phyloP scores from a whole-genome alignment of 2,329 filamentous ascomycete species.

The Akanthomyces uredinophilus region DNA sequence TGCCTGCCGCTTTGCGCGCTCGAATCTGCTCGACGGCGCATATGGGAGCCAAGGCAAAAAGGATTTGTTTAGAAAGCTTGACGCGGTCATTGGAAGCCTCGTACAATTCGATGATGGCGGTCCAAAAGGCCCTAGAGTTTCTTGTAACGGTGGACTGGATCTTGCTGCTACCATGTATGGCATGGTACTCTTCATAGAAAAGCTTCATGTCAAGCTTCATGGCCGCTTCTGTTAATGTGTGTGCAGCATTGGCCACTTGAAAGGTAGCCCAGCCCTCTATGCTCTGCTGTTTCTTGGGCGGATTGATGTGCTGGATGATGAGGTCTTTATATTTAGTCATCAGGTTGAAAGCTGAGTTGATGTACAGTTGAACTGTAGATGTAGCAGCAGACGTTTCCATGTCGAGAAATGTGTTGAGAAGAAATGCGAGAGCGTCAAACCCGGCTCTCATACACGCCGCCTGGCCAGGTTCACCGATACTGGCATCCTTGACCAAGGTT shows the following conservation, averaged over 20 bases:
- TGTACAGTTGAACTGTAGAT: constrained; percentile 54
- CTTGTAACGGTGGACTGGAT: constrained; percentile 64
- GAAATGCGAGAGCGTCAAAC: constrained; percentile 53
- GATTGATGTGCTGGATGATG: constrained; percentile 40
- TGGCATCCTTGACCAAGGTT: constrained; percentile 50
- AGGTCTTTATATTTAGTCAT: constrained; percentile 58
- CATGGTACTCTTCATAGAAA: constrained; percentile 42
- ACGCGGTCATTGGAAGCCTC: constrained; percentile 66
- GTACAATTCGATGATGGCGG: constrained; percentile 61
- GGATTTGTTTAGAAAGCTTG: constrained; percentile 67
- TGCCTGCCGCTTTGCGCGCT: constrained; percentile 42
- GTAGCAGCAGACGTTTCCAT: constrained; percentile 38
- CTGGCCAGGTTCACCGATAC: constrained; percentile 52
- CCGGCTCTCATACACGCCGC: constrained; percentile 60
- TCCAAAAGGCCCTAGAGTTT: constrained; percentile 50
- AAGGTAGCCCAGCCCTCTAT: constrained; percentile 36
- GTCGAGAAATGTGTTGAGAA: constrained; percentile 52
- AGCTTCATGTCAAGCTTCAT: constrained; percentile 41
- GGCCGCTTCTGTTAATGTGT: constrained; percentile 48
- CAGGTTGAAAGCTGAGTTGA: constrained; percentile 61
- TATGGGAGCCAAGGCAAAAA: constrained; percentile 65
- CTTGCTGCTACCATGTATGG: constrained; percentile 54
- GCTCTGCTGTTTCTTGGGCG: constrained; percentile 20
- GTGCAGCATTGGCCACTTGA: constrained; percentile 40
- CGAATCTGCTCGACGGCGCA: constrained; percentile 71